A percentile compares a stretch with the other conserved stretches of the same genome.
Conservation (phyloP, 495 filamentous ascomycete species). For the Margaritispora aquatica region DNA sequence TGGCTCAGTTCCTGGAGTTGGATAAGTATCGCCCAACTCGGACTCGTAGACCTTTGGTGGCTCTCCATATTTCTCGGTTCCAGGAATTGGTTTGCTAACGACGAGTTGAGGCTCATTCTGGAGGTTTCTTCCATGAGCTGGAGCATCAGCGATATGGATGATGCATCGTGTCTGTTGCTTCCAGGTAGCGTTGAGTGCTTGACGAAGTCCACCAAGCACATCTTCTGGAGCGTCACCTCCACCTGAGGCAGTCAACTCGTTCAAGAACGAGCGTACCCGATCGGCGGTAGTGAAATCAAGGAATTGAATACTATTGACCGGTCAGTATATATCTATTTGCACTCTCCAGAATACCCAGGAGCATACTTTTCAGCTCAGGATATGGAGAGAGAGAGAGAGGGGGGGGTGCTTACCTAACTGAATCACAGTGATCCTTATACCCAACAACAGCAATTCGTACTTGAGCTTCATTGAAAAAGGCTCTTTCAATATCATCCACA, state of each 20-base stretch:
- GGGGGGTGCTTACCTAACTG: too few relatives aligned
- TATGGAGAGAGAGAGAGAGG: too few relatives aligned
- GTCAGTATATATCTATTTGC: too few relatives aligned
- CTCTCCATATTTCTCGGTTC: not conserved
- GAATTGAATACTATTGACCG: constrained; percentile 29
- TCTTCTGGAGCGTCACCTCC: constrained; percentile 29
- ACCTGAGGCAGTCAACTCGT: constrained; percentile 18
- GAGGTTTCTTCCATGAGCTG: constrained; percentile 27
- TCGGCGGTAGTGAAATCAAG: constrained; percentile 31
- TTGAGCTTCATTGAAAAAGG: constrained; percentile 32
- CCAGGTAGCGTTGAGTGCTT: constrained; percentile 28
- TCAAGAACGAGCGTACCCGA: constrained; percentile 22
- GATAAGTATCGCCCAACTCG: constrained; percentile 16
- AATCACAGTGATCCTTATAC: constrained; percentile 32
- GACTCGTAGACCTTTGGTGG: not conserved
- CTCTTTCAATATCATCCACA: constrained; percentile 26
- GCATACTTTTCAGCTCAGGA: too few relatives aligned
- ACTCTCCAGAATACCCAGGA: too few relatives aligned
- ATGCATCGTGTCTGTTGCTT: constrained; percentile 30
- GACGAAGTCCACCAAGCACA: constrained; percentile 27
- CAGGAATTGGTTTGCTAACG: not conserved
- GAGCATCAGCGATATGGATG: constrained; percentile 33
- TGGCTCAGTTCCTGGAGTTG: constrained; percentile 27
- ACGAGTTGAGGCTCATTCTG: constrained; percentile 11
- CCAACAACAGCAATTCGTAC: constrained; percentile 36